Base-by-base conservation (phyloP, 2,329 filamentous ascomycete genomes). In the Xylariaceae sp. region DNA sequence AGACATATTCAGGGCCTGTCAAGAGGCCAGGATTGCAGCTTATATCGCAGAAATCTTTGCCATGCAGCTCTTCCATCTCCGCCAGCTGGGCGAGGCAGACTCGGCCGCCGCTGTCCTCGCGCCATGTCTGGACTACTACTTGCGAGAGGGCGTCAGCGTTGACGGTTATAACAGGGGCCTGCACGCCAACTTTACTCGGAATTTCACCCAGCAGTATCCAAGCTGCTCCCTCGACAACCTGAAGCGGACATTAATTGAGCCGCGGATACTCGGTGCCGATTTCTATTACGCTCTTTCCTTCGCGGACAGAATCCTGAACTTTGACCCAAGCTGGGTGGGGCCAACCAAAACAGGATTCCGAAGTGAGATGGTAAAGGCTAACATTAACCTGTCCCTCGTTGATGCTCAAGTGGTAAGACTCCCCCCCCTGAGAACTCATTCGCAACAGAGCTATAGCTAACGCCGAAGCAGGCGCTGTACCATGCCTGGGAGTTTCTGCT, bases 401-500 rank as follows among this genome's bases (percentile, higher is more conserved):
- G 88, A 97, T 60, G 86, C 90, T 16, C 88, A 98, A 66, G 82
- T 92, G 49, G 81, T 86, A 70, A 66, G 81, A 68, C 70, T n/a
- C n/a, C n/a, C n/a, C n/a, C n/a, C n/a, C n/a, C n/a, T n/a, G n/a
- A n/a, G n/a, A n/a, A n/a, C 37, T 24, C 11, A 4, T 2, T 37
- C 17, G 4, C 12, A 14, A 37, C 18, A 2, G 16, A 17, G 24
- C n/a, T n/a, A n/a, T 24, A 26, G 17, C 50, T 65, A 53, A 67
- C 50, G 31, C 15, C 9, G 41, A 41, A 41, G 24, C 53, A 87
- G 83, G 76, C 80, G 30, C 76, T 98, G 13, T 83, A 96, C 48
- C 81, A 87, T 52, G 85, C 87, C 39, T 97, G 90, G 88, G 89
- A 94, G 59, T 81, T 87, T 43, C 72, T 98, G 7, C 77, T 90